A percentile compares a stretch with the other conserved stretches of the same genome.
phyloP scores from a whole-genome alignment of 2,329 filamentous ascomycete species.

The Penicillium sp. region DNA sequence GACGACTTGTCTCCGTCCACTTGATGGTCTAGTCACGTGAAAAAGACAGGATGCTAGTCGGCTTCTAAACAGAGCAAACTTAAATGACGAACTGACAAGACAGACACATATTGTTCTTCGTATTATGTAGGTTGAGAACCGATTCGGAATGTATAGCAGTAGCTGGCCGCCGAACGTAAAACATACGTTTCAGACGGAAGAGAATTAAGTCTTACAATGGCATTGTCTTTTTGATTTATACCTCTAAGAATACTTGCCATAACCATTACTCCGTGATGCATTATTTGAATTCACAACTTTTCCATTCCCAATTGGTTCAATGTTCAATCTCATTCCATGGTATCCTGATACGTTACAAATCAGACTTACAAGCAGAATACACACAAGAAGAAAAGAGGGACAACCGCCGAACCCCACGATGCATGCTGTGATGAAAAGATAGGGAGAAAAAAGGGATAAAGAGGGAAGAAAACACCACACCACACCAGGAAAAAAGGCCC shows the following conservation, averaged over 20 bases:
- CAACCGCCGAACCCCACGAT: slow-evolving; percentile 33
- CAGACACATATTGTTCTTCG: no score
- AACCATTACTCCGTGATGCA: neutral
- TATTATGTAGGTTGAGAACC: neutral
- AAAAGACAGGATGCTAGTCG: neutral
- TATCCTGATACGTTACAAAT: slow-evolving; percentile 29
- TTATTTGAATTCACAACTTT: neutral
- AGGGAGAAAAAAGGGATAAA: slow-evolving; percentile 11
- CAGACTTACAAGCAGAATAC: slow-evolving; percentile 20
- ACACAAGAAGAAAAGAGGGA: slow-evolving; percentile 21
- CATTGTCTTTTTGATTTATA: neutral
- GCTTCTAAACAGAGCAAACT: neutral
- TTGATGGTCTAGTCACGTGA: slow-evolving; percentile 6
- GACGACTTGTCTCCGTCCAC: slow-evolving; percentile 3
- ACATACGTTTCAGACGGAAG: neutral
- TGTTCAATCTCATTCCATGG: slow-evolving; percentile 22
- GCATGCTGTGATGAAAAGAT: slow-evolving; percentile 32
- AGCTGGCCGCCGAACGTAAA: neutral
- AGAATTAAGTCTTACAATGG: neutral
- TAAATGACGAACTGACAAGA: no score
- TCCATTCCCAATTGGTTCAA: neutral
- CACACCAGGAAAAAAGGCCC: slow-evolving; percentile 23
- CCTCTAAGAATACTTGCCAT: neutral
- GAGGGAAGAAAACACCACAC: slow-evolving; percentile 7
- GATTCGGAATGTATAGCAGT: neutral